Evolutionary conservation across 257 asterid species (phyloP).

Genomic region (Solanum chiquidenum): DNA sequence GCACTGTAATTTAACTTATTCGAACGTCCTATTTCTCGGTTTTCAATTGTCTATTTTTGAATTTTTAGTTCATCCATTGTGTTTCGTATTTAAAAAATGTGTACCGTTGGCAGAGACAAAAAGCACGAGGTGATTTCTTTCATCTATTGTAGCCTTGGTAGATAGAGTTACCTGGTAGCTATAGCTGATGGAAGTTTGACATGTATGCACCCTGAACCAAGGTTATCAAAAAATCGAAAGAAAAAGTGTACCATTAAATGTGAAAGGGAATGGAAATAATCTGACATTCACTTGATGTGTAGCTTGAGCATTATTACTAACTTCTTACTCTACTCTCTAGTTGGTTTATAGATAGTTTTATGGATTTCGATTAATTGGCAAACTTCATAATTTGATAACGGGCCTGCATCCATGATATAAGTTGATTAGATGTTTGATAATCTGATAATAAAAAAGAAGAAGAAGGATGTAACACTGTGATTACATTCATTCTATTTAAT

Average conservation of each 20-base stretch:
- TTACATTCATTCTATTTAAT: neutral
- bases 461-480: neutral
- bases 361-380: neutral
- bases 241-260: neutral
- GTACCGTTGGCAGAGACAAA: neutral
- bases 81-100: neutral
- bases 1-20: too few relatives aligned
- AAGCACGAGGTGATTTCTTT: neutral
- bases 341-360: neutral
- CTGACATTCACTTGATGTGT: neutral
- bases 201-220: neutral
- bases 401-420: neutral
- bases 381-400: neutral
- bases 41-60: neutral
- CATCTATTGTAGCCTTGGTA: fast-evolving
- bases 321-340: neutral
- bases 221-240: neutral
- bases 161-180: neutral
- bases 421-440: neutral
- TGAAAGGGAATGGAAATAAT: neutral
- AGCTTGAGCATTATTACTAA: neutral
- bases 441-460: neutral
- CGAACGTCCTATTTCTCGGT: too few relatives aligned
- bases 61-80: too few relatives aligned
- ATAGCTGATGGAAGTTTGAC: neutral